These are phyloP conservation scores for Mangifera indica DNA, from an alignment of 345 rosid species.

Conservation along the genomic window DNA sequence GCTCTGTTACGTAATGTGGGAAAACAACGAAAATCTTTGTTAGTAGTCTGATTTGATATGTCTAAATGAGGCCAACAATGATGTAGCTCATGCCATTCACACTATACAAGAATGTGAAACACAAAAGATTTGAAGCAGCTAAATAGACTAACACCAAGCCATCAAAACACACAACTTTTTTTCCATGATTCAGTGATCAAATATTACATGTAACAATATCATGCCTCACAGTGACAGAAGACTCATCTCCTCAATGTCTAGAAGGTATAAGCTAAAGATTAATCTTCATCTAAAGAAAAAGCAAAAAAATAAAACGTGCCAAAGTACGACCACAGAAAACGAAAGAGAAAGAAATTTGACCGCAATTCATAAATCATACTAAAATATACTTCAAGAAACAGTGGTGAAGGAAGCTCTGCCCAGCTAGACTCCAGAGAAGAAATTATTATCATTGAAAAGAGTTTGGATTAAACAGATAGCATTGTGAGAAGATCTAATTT, in stretches of 20 bases:
- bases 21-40: not conserved
- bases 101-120: conserved; percentile 1
- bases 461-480: conserved; percentile 14
- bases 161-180: conserved; percentile 2
- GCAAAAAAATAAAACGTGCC: conserved; percentile 17
- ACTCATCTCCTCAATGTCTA: not conserved
- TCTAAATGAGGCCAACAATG: not conserved
- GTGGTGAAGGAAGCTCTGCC: conserved; percentile 9
- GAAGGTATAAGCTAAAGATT: not conserved
- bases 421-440: conserved; percentile 24
- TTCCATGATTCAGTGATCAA: conserved; percentile 1
- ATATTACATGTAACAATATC: not conserved
- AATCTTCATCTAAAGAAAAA: not conserved
- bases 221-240: conserved; percentile 3
- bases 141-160: not conserved
- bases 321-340: conserved; percentile 20
- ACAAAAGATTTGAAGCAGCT: not conserved
- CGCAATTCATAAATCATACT: not conserved
- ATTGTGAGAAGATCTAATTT: conserved; percentile 25
- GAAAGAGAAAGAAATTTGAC: not conserved
- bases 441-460: conserved; percentile 30
- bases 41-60: conserved; percentile 5
- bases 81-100: not conserved
- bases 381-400: conserved; percentile 7
- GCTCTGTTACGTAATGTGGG: not conserved